Conservation (phyloP, 805 yeast genomes). For the Saccharomycopsis vini region DNA sequence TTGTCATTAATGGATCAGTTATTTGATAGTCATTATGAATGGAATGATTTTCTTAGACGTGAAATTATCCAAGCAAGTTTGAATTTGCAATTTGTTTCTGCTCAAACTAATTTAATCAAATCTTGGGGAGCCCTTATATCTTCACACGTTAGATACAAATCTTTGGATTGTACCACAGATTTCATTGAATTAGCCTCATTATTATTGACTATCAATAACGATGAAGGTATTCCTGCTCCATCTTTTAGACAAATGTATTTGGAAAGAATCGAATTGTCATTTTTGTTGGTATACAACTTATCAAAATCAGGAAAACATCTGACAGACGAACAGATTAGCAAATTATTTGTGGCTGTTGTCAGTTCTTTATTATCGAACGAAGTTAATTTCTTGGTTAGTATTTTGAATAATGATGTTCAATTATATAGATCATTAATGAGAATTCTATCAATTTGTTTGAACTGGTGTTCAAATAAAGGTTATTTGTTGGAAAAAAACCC, state of each 20-base stretch:
- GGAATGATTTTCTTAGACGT: conserved; percentile 38
- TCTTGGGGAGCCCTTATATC: conserved; percentile 74
- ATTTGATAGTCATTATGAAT: conserved; percentile 35
- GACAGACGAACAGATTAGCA: conserved; percentile 19
- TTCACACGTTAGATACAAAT: conserved; percentile 43
- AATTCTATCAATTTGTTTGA: conserved; percentile 41
- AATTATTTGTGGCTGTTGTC: conserved; percentile 28
- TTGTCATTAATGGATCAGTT: conserved; percentile 53
- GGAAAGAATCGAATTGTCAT: conserved; percentile 58
- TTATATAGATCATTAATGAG: conserved; percentile 55
- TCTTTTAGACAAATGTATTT: conserved; percentile 43
- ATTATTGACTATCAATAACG: conserved; percentile 42
- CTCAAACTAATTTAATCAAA: conserved; percentile 63
- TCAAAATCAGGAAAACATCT: conserved; percentile 16
- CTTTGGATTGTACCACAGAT: conserved; percentile 26
- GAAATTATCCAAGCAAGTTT: conserved; percentile 51
- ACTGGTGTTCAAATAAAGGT: conserved; percentile 34
- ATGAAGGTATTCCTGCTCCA: conserved; percentile 43
- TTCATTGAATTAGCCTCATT: conserved; percentile 35
- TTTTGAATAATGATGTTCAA: conserved; percentile 32
- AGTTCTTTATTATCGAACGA: conserved; percentile 41
- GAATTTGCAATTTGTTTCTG: conserved; percentile 51
- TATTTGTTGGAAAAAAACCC: conserved; percentile 39
- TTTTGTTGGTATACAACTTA: conserved; percentile 32
- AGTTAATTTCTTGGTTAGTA: conserved; percentile 37